Conservation (phyloP, 192 early-diverging fungal species). For the Pilaira anomala region DNA sequence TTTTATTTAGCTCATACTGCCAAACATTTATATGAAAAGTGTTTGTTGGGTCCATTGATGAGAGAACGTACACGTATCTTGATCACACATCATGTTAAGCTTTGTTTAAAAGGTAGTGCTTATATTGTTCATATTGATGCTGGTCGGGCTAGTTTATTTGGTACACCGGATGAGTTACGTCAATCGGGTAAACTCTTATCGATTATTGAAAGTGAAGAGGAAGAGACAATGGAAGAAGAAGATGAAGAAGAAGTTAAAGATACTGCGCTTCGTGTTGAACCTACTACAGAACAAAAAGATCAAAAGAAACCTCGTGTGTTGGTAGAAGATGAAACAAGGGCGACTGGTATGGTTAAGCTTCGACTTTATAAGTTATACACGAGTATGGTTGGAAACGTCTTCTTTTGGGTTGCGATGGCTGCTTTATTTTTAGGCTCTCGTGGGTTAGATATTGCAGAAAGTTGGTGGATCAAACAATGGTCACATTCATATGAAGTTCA, state of each 20-base stretch:
- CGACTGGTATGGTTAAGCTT: constrained; percentile 70
- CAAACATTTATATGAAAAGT: constrained; percentile 72
- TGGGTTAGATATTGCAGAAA: constrained; percentile 37
- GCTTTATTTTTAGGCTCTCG: constrained; percentile 37
- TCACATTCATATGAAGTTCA: constrained; percentile 25
- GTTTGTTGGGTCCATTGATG: constrained; percentile 64
- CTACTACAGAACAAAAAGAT: background rate
- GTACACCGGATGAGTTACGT: constrained; percentile 31
- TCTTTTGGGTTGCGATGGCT: constrained; percentile 54
- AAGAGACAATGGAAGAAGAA: constrained; percentile 23
- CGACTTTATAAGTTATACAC: constrained; percentile 74
- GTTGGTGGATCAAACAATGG: constrained; percentile 44
- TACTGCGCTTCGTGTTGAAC: background rate
- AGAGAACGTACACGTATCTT: constrained; percentile 72
- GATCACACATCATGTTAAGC: constrained; percentile 76
- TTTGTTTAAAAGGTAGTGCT: constrained; percentile 52
- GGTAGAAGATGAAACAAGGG: constrained; percentile 78
- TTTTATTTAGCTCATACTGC: constrained; percentile 85
- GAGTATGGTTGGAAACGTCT: constrained; percentile 47
- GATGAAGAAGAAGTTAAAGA: constrained; percentile 14
- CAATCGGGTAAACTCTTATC: constrained; percentile 26
- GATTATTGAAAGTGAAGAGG: constrained; percentile 40
- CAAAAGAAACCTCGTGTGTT: constrained; percentile 44
- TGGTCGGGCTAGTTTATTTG: constrained; percentile 42
- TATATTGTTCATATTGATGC: constrained; percentile 51